Evolutionary conservation across 2,329 filamentous ascomycete species (phyloP), one percentile per base, ranked within the genome.

Genomic region (Phialophora verrucosa): DNA sequence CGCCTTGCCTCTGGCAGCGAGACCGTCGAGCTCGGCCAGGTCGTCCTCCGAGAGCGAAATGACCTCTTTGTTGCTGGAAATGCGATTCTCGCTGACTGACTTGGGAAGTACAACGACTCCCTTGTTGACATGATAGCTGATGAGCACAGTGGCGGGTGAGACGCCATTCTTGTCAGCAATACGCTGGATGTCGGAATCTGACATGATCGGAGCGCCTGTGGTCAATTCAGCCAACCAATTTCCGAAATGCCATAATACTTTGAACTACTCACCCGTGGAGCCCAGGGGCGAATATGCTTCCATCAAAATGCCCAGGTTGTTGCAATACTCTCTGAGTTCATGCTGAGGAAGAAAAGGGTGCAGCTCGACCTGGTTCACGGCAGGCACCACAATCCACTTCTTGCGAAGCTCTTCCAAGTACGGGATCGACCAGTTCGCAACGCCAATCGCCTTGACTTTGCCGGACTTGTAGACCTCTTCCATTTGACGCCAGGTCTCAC

Each of bases 381-480:
- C 70, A 0, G 74, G 74, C 0, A 65, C 67, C 6, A 79, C 74
- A 1, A 68, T 72, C 77, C 76, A 72, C 35, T 64, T 76, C 67
- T 65, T 64, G 17, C 82, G 71, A 20, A 83, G 74, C 44, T 75
- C 73, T 54, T 81, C 72, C 12, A 83, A 72, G 50, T 82, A 79
- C n/a, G 71, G 70, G 0, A 78, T 77, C 17, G 76, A 76, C 73
- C 89, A 92, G 78, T 92, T 92, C 72, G 87, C 90, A 10, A 92
- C 87, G 42, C 90, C 90, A 70, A 92, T 91, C 42, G 87, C 86
- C 65, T 82, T 83, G 58, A 86, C 87, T 55, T 84, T 83, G 59
- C 89, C 89, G 2, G 84, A 83, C 7, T 75, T 71, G 4, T 84
- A 75, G 2, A 87, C 73, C 8, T 82, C 83, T 72, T 86, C 57